Evolutionary conservation across 2,329 filamentous ascomycete genomes (phyloP).

Genomic region (Trichoderma sp.): DNA sequence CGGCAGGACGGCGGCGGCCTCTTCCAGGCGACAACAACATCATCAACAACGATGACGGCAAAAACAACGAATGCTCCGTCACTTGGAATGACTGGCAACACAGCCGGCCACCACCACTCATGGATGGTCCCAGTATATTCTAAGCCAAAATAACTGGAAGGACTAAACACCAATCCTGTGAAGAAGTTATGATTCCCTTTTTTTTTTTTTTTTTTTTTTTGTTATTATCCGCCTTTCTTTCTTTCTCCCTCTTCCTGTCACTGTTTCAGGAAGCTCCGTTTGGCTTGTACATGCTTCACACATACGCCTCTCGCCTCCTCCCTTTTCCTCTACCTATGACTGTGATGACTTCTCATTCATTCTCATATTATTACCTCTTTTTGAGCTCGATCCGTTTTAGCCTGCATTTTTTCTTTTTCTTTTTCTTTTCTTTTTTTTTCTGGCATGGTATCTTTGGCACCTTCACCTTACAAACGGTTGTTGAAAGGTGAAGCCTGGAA

Average conservation of each 20-base stretch:
- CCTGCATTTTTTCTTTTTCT: background rate
- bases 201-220: background rate
- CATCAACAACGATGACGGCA: too few relatives aligned
- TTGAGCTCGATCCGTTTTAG: background rate
- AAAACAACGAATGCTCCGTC: background rate
- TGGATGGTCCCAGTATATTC: constrained; percentile 33
- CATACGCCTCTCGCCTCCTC: background rate
- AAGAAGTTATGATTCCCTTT: constrained; percentile 19
- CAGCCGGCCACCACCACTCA: constrained; percentile 20
- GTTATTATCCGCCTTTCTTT: background rate
- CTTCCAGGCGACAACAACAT: background rate
- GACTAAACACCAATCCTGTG: background rate
- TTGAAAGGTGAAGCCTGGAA: background rate
- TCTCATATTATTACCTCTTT: background rate
- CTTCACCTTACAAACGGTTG: background rate
- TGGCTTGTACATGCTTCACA: constrained; percentile 4
- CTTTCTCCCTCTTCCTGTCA: background rate
- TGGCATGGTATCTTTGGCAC: background rate
- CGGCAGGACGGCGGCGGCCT: constrained; percentile 26
- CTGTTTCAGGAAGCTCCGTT: background rate
- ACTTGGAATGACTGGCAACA: constrained; percentile 21
- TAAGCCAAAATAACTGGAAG: background rate
- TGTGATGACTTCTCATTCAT: background rate
- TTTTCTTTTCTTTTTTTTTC: too few relatives aligned
- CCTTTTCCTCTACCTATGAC: background rate